Evolutionary conservation across 176 grass and related monocot species (phyloP), one percentile per base, ranked within the genome.

Genomic region (Thalia dealbata): DNA sequence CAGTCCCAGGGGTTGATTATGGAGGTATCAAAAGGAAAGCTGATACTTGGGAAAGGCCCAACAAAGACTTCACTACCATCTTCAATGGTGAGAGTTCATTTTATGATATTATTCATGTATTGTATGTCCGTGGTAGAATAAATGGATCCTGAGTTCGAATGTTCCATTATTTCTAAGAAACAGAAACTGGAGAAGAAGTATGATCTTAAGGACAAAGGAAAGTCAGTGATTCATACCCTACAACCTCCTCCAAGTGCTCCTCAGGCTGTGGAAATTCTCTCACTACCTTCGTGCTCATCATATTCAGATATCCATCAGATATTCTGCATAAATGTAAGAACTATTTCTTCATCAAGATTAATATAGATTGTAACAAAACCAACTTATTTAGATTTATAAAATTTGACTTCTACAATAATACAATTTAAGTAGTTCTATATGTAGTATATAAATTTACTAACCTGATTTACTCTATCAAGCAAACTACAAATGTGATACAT

Each of bases 261-360:
- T 42, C 65, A 41, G 65, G 18, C 65, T 41, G n/a, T 21, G 32
- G 65, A 42, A 38, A 38, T 38, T 38, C 32, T 38, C 32, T 38
- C 32, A 38, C 32, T 38, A 4, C 32, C 32, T 68, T 68, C 32
- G 35, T 19, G 14, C 65, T 19, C 65, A 68, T 22, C 30, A 18
- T 68, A 29, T 14, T 69, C 65, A 41, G 65, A 69, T 69, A 42
- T 19, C 65, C 32, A n/a, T 42, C 65, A 43, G 15, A 42, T 68
- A 68, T 68, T 44, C 28, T 69, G 32, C 30, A 68, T 32, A 68
- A 22, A 68, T 68, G 32, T 68, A 44, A 68, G 32, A 68, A 56
- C 52, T 38, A 38, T 2, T 38, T 38, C 32, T 38, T 38, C 32
- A 38, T 38, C 4, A 38, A 38, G 32, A 38, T 38, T 38, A 38